Base-by-base conservation (phyloP, 1,284 basidiomycete genomes). In the Rhizoctonia solani region DNA sequence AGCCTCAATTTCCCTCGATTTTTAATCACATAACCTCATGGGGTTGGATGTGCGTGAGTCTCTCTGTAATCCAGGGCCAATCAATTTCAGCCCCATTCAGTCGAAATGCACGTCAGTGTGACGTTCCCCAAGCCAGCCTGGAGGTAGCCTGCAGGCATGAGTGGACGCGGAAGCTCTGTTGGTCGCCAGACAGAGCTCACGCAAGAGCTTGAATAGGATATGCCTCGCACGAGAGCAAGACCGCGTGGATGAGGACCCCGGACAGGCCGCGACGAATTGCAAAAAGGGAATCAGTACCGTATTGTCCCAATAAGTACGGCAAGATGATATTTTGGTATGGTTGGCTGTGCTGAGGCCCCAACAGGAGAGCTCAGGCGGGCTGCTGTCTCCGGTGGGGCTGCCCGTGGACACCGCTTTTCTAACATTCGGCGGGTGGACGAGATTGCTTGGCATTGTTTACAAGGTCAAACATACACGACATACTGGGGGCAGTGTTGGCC, bases 331-430 rank as follows among this genome's bases (percentile, higher is more conserved):
- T 9, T 16, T 37, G 30, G 47, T 39, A n/a, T 9, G 29, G 61
- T 65, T 50, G 61, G 61, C 61, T 65, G 61, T 65, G 61, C 54
- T n/a, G 47, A 46, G 19, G 59, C 59, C 49, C 59, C 59, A 41
- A 63, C 46, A 49, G 59, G 47, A 11, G 4, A 21, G 46, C 46
- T 49, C 46, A 23, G 46, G 23, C 46, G 21, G 23, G n/a, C 21
- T 49, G 46, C 46, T 11, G 46, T 16, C 27, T 34, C 14, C 16
- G 58, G 32, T 34, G 32, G 32, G 32, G 32, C 32, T 34, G 4
- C 4, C 32, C 32, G 32, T 34, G 32, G 32, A 34, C 32, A 34
- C 32, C 32, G 32, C 32, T 34, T 34, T 34, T 34, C 32, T 34
- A 34, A 4, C 32, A 11, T 34, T 34, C 32, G 32, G 32, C 4